Conservation (phyloP, 106 monocot genomes). For the Dactylorhiza incarnata region DNA sequence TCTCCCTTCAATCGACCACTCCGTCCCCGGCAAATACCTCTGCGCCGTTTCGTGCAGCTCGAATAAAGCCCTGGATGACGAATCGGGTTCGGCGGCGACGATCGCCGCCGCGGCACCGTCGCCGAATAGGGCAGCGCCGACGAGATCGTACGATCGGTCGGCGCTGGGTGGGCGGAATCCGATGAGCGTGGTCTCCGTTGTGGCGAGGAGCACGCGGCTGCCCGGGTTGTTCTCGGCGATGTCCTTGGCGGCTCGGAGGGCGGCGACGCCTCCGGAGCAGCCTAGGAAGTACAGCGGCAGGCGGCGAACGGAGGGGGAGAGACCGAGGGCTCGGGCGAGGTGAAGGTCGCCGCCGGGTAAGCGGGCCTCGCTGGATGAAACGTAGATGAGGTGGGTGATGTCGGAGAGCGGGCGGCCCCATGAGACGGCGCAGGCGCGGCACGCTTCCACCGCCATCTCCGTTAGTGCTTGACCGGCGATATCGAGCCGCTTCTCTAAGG, state of each 20-base stretch:
- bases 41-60: constrained; percentile 52
- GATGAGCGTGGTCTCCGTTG: constrained; percentile 70
- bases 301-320: constrained; percentile 35
- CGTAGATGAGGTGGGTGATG: constrained; percentile 81
- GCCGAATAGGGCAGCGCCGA: constrained; percentile 79
- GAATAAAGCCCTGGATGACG: constrained; percentile 24
- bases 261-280: constrained; percentile 74
- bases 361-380: constrained; percentile 70
- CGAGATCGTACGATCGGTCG: constrained; percentile 66
- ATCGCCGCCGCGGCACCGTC: constrained; percentile 74
- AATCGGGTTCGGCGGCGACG: constrained; percentile 36
- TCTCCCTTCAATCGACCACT: constrained; percentile 45
- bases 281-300: constrained; percentile 64
- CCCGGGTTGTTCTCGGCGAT: constrained; percentile 86
- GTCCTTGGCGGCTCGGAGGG: constrained; percentile 82
- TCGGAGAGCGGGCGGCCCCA: constrained; percentile 50
- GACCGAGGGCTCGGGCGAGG: constrained; percentile 43
- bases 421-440: constrained; percentile 27
- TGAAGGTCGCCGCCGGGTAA: constrained; percentile 80
- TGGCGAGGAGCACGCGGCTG: constrained; percentile 63
- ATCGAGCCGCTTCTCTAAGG: constrained; percentile 57
- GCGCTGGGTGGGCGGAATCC: constrained; percentile 64
- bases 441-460: constrained; percentile 42
- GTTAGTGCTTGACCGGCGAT: constrained; percentile 52
- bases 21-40: constrained; percentile 66